Conservation (phyloP, 495 filamentous ascomycete species). For the Hapsidospora chrysogenum region DNA sequence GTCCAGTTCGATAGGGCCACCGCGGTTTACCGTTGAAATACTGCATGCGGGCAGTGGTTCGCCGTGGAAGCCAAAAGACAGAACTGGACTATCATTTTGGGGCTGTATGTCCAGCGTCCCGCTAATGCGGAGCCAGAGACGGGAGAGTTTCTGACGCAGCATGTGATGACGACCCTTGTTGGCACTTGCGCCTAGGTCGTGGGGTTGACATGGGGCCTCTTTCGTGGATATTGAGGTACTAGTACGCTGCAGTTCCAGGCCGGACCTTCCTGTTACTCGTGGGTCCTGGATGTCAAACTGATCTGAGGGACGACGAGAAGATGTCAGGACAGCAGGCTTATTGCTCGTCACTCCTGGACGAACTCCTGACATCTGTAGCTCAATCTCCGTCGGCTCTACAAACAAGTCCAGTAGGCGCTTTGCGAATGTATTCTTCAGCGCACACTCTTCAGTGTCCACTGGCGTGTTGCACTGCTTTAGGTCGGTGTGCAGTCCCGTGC, state of each 20-base stretch:
- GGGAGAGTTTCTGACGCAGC: not conserved
- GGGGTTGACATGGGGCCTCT: not conserved
- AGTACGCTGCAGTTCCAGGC: not conserved
- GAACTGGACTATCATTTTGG: not conserved
- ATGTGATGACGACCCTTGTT: not conserved
- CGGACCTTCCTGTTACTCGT: not conserved
- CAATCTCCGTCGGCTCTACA: not conserved
- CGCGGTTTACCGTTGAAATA: not conserved
- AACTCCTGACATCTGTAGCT: not conserved
- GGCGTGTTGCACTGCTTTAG: conserved; percentile 2
- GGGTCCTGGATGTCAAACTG: conserved; percentile 1
- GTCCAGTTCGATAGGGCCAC: not conserved
- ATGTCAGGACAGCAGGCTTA: not conserved
- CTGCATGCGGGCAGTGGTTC: not conserved
- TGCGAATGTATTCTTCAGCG: not conserved
- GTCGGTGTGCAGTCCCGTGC: not conserved
- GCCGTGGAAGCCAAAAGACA: not conserved
- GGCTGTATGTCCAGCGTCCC: not conserved
- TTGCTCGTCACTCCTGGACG: not conserved
- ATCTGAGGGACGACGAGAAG: not conserved
- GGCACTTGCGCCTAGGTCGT: not conserved
- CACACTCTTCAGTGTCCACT: not conserved
- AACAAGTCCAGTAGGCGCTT: not conserved
- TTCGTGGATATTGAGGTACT: not conserved
- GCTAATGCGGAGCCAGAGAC: not conserved